Conservation (phyloP, 1,284 basidiomycete species). For the Meira nashicola region DNA sequence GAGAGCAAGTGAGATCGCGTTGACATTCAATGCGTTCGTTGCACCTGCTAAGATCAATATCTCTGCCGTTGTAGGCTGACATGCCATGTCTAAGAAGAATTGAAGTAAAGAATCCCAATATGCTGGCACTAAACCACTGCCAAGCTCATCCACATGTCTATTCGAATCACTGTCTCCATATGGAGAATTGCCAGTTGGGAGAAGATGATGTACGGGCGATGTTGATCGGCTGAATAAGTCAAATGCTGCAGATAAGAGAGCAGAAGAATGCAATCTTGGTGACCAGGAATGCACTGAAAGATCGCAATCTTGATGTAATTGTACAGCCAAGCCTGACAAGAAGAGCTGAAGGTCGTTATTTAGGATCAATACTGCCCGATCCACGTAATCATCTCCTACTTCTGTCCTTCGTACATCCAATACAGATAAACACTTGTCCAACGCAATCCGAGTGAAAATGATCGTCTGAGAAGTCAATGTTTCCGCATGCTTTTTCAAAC, state of each 20-base stretch:
- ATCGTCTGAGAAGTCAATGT: constrained; percentile 66
- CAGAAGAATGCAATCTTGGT: constrained; percentile 71
- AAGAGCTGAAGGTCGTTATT: constrained; percentile 68
- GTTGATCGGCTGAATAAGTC: constrained; percentile 65
- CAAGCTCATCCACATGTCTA: neutral
- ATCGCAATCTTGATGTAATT: constrained; percentile 61
- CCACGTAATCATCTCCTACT: neutral
- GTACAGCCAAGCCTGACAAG: constrained; percentile 74
- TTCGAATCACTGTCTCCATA: neutral
- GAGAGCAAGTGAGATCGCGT: constrained; percentile 69
- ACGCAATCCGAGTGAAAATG: constrained; percentile 63
- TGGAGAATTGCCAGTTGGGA: constrained; percentile 12
- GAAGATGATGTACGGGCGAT: neutral
- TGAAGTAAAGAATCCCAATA: constrained; percentile 71
- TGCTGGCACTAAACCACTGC: constrained; percentile 55
- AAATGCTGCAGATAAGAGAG: constrained; percentile 70
- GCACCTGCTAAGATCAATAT: constrained; percentile 77
- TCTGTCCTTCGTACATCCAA: neutral
- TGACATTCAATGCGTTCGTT: constrained; percentile 75
- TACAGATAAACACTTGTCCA: constrained; percentile 58
- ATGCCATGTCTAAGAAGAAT: constrained; percentile 80
- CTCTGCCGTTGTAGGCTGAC: constrained; percentile 71
- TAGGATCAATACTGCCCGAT: neutral
- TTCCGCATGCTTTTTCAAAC: constrained; percentile 71
- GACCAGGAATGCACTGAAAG: constrained; percentile 74